phyloP scores from a whole-genome alignment of 75 land plant genomes.

The Azolla pinnata region DNA sequence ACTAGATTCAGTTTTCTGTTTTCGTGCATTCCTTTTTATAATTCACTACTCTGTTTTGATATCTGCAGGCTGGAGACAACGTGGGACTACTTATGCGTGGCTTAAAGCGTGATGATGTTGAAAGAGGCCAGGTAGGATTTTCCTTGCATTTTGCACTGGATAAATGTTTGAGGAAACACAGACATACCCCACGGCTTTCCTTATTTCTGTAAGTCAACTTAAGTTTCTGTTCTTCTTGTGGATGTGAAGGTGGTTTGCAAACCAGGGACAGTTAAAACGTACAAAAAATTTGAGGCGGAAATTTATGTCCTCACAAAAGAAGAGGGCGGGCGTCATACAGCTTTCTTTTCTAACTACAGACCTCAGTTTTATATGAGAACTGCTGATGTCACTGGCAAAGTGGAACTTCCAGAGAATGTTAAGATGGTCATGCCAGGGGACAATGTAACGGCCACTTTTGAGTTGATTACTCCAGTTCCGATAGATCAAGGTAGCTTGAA shows the following conservation, averaged over 20 bases:
- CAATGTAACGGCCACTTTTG: constrained; percentile 82
- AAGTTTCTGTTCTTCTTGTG: background rate
- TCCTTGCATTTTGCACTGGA: no score
- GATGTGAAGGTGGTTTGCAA: constrained; percentile 71
- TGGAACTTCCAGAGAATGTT: constrained; percentile 79
- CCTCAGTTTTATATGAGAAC: constrained; percentile 95
- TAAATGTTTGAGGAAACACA: no score
- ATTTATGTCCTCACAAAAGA: constrained; percentile 94
- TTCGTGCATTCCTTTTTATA: no score
- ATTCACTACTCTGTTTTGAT: background rate
- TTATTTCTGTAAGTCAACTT: background rate
- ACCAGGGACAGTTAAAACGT: constrained; percentile 72
- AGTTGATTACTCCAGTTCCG: constrained; percentile 68
- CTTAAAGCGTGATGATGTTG: constrained; percentile 76
- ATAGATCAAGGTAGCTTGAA: constrained; percentile 89
- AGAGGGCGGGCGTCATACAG: constrained; percentile 96
- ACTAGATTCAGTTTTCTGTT: no score
- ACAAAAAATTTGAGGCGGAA: constrained; percentile 89
- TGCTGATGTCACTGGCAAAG: constrained; percentile 92
- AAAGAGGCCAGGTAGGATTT: constrained; percentile 70
- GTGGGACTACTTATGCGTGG: constrained; percentile 98
- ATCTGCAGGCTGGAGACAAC: constrained; percentile 88
- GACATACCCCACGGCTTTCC: no score
- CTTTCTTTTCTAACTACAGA: constrained; percentile 85
- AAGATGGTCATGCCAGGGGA: constrained; percentile 99